phyloP scores from a whole-genome alignment of 805 yeast genomes.

The Ogataea pignaliae region DNA sequence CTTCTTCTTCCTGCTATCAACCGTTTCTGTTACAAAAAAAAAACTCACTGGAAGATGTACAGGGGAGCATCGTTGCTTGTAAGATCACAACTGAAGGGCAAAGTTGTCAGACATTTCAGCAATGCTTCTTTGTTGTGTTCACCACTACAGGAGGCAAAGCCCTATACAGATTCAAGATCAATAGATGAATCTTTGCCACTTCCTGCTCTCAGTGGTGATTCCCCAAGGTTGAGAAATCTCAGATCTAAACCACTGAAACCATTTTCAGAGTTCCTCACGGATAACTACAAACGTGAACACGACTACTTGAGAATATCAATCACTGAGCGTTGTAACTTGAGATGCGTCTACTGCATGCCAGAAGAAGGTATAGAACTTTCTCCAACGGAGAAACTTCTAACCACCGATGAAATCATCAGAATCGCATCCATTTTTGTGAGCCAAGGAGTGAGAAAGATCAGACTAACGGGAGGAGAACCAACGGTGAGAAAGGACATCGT shows the following conservation, averaged over 20 bases:
- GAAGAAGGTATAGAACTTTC: constrained; percentile 50
- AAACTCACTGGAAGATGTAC: too few relatives aligned
- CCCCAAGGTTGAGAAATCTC: constrained; percentile 9
- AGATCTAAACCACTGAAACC: constrained; percentile 19
- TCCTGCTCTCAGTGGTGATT: not conserved
- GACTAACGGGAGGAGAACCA: constrained; percentile 57
- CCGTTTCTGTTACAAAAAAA: too few relatives aligned
- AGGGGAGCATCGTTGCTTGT: too few relatives aligned
- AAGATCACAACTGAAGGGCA: too few relatives aligned
- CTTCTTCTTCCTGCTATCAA: too few relatives aligned
- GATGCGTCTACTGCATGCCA: constrained; percentile 52
- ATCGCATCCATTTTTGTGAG: constrained; percentile 40
- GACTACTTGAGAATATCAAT: constrained; percentile 47
- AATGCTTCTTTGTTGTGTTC: too few relatives aligned
- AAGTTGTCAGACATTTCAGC: too few relatives aligned
- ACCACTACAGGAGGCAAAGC: not conserved
- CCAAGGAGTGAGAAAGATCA: constrained; percentile 47
- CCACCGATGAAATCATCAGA: constrained; percentile 40
- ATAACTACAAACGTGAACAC: constrained; percentile 40
- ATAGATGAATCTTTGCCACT: not conserved
- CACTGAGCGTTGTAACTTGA: constrained; percentile 46
- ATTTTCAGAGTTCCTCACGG: constrained; percentile 40
- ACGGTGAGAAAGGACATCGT: constrained; percentile 48
- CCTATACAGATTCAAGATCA: not conserved
- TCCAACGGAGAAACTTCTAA: constrained; percentile 36